Base-by-base conservation (phyloP, 345 rosid genomes). In the Hevea brasiliensis region DNA sequence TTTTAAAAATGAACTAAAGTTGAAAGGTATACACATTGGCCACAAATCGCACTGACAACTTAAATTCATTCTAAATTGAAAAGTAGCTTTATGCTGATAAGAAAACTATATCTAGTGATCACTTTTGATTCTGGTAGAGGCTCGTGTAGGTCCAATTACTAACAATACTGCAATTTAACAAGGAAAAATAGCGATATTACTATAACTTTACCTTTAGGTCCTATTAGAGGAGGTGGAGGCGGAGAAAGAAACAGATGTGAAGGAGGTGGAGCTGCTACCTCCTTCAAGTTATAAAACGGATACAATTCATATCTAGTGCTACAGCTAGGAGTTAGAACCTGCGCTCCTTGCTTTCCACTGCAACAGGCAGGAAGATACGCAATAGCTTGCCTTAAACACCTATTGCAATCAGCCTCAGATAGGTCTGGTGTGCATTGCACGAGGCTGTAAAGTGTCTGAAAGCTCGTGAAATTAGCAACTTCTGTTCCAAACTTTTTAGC, bases 401-500 rank as follows among this genome's bases (percentile, higher is more conserved):
- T 6, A 21, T 15, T 14, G 32, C 84, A 84, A 7, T 68, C 50
- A 9, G 11, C n/a, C 2, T 1, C 9, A 12, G 48, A 18, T 41
- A 79, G 41, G 32, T 84, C 82, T 9, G 55, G 64, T 0, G 77
- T 71, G 74, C 81, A 81, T 72, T 84, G 82, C 8, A 61, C 81
- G 15, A 81, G 71, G 3, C 62, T 15, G 67, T 63, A 69, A 1
- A 83, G 26, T 9, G 69, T 41, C 18, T 45, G 29, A n/a, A 15
- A 56, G 9, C 41, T 10, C 2, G 56, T 44, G n/a, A 51, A 61
- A 20, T 61, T 71, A 8, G 10, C 54, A 27, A 11, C 57, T 35
- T 68, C 61, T 8, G 73, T 65, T 0, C 82, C 76, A 55, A 55
- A 21, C 9, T 21, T 55, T 21, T n/a, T 55, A 47, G 14, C 51